Percentiles rank a stretch among this genome's conserved stretches.
Evolutionary conservation across 1,139 yeast species (phyloP).

Genomic region (Protomyces arabidopsidicola): DNA sequence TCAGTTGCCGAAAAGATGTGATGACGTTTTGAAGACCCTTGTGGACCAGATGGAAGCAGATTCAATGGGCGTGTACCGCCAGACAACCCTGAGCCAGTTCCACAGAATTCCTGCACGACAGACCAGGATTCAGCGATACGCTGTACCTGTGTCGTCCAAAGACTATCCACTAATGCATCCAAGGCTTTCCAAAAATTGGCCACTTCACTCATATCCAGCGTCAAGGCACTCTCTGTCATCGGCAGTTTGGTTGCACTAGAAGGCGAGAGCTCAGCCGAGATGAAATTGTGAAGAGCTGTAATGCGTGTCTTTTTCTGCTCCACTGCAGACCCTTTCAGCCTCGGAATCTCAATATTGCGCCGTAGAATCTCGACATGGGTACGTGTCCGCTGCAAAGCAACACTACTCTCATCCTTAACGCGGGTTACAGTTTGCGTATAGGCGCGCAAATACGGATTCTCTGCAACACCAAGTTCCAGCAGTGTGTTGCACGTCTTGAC

Average conservation of each 20-base stretch:
- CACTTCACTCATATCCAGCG: slow-evolving; percentile 46
- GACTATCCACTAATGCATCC: slow-evolving; percentile 47
- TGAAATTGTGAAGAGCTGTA: background rate
- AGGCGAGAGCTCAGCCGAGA: slow-evolving; percentile 32
- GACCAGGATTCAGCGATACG: slow-evolving; percentile 25
- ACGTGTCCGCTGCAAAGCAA: slow-evolving; percentile 41
- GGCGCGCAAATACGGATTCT: slow-evolving; percentile 56
- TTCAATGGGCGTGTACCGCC: slow-evolving; percentile 34
- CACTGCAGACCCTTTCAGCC: background rate
- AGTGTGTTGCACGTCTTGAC: slow-evolving; percentile 41
- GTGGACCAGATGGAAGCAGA: slow-evolving; percentile 22
- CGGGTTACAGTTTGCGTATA: slow-evolving; percentile 53
- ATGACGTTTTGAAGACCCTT: slow-evolving; percentile 16
- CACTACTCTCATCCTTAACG: slow-evolving; percentile 42
- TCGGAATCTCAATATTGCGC: slow-evolving; percentile 24
- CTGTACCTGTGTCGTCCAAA: slow-evolving; percentile 32
- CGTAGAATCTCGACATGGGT: slow-evolving; percentile 30
- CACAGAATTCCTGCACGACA: slow-evolving; percentile 5
- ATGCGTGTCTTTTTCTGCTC: background rate
- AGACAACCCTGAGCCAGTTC: background rate
- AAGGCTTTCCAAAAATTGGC: slow-evolving; percentile 54
- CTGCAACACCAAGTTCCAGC: slow-evolving; percentile 55
- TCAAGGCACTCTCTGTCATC: background rate
- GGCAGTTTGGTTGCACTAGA: slow-evolving; percentile 33
- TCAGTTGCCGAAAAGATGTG: slow-evolving; percentile 15